phyloP scores from a whole-genome alignment of 768 basidiomycete species.

The Naganishia randhawae region DNA sequence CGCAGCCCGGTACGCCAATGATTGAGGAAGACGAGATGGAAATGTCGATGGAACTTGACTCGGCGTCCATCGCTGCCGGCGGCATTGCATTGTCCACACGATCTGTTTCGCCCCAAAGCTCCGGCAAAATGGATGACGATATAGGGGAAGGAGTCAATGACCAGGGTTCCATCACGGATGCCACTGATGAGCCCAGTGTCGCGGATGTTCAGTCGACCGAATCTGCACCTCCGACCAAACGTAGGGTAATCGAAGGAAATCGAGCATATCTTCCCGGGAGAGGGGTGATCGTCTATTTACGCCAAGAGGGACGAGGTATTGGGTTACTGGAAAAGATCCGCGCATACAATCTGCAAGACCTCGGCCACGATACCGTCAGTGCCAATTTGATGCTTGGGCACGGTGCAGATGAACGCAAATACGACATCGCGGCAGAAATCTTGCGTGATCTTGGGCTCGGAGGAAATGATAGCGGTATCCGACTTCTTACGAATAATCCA shows the following conservation, averaged over 20 bases:
- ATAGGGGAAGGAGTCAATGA: not conserved
- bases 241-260: slow-evolving; percentile 7
- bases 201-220: slow-evolving; percentile 11
- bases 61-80: slow-evolving; percentile 1
- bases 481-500: slow-evolving; percentile 93
- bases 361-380: slow-evolving; percentile 97
- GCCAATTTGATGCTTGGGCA: slow-evolving; percentile 95
- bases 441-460: slow-evolving; percentile 79
- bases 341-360: slow-evolving; percentile 95
- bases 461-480: slow-evolving; percentile 55
- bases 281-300: slow-evolving; percentile 88
- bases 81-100: slow-evolving; percentile 3
- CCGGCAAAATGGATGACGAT: slow-evolving; percentile 13
- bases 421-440: slow-evolving; percentile 86
- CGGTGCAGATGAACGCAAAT: slow-evolving; percentile 86
- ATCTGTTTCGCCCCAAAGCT: slow-evolving; percentile 15
- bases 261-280: slow-evolving; percentile 62
- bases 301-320: slow-evolving; percentile 96
- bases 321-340: slow-evolving; percentile 91
- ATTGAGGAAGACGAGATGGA: slow-evolving; percentile 28
- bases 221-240: not conserved
- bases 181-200: not conserved
- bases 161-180: not conserved
- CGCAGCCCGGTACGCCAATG: slow-evolving; percentile 7
- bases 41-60: slow-evolving; percentile 27